A percentile compares a stretch with the other conserved stretches of the same genome.
Conservation (phyloP, 345 rosid species). For the Nasturtium officinale region DNA sequence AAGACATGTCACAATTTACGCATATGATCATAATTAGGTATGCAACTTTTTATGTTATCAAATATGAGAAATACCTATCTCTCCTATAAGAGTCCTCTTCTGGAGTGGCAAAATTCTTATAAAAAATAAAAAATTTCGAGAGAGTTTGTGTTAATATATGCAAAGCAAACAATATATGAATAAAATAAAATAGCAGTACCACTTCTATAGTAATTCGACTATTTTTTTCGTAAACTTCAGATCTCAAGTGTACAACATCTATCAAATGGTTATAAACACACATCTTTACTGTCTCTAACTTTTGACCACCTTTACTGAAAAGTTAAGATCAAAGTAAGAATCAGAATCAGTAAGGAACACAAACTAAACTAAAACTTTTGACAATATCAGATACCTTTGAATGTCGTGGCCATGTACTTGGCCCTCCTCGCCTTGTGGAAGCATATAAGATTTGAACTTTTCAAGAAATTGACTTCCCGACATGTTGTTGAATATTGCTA, state of each 20-base stretch:
- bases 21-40: too few species aligned
- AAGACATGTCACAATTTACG: slow-evolving; percentile 2
- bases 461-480: background rate
- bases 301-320: slow-evolving; percentile 86
- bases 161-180: background rate
- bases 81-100: slow-evolving; percentile 90
- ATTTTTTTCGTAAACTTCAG: slow-evolving; percentile 89
- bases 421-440: too few species aligned
- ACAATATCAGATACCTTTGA: slow-evolving; percentile 49
- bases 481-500: too few species aligned
- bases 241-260: slow-evolving; percentile 89
- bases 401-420: slow-evolving; percentile 40
- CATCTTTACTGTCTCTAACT: slow-evolving; percentile 92
- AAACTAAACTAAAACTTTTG: background rate
- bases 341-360: background rate
- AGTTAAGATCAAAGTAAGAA: background rate
- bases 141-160: background rate
- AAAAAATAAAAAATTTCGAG: background rate
- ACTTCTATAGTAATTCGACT: slow-evolving; percentile 69
- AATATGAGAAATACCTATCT: too few species aligned
- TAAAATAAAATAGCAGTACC: slow-evolving; percentile 43
- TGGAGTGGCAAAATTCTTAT: slow-evolving; percentile 83
- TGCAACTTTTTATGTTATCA: too few species aligned
- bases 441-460: too few species aligned
- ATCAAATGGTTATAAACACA: slow-evolving; percentile 82